Conservation (phyloP, 805 yeast species). For the Saccharomycopsis sp. region DNA sequence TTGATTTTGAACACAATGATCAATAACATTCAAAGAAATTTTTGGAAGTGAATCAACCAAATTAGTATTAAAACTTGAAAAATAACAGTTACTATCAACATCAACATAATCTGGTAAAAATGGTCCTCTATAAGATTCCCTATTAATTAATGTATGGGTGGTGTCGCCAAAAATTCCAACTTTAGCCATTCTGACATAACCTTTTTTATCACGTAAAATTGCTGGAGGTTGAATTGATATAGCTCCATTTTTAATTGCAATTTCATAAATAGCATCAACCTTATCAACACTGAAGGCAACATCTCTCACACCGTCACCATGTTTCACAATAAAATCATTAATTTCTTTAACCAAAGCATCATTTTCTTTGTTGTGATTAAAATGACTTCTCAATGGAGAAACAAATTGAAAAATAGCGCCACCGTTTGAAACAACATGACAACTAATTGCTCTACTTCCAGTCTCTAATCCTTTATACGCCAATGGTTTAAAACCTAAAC, state of each 20-base stretch:
- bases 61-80: not conserved
- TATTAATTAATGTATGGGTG: slow-evolving; percentile 60
- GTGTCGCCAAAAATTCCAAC: slow-evolving; percentile 54
- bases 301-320: slow-evolving; percentile 81
- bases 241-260: slow-evolving; percentile 52
- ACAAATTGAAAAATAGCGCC: slow-evolving; percentile 41
- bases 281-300: slow-evolving; percentile 58
- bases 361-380: slow-evolving; percentile 25
- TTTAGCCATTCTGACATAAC: slow-evolving; percentile 46
- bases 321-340: slow-evolving; percentile 41
- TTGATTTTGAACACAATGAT: slow-evolving; percentile 78
- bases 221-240: slow-evolving; percentile 29
- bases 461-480: slow-evolving; percentile 68
- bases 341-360: slow-evolving; percentile 31
- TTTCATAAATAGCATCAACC: slow-evolving; percentile 36
- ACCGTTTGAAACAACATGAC: slow-evolving; percentile 58
- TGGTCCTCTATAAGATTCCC: slow-evolving; percentile 29
- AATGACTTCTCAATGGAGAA: slow-evolving; percentile 30
- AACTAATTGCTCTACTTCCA: slow-evolving; percentile 45
- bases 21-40: slow-evolving; percentile 43
- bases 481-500: slow-evolving; percentile 56
- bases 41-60: slow-evolving; percentile 27
- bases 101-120: slow-evolving; percentile 47
- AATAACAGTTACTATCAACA: slow-evolving; percentile 8
- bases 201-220: slow-evolving; percentile 37